These are phyloP conservation scores for Salix dunnii DNA, from an alignment of 345 rosid species.

Conservation along the genomic window DNA sequence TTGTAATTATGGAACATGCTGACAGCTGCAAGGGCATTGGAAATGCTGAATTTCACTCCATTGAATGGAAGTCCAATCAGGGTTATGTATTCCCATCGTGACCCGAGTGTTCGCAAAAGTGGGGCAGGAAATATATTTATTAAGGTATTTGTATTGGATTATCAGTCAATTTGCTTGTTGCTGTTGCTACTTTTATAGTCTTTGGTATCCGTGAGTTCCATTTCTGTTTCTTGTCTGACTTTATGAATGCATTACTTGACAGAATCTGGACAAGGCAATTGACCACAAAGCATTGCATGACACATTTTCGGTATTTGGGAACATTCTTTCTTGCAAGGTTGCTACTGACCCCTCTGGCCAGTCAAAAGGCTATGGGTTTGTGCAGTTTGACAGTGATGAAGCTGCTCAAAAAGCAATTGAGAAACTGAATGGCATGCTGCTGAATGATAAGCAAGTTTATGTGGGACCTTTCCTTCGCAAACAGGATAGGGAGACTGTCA, in stretches of 20 bases:
- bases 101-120: slow-evolving; percentile 71
- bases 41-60: slow-evolving; percentile 67
- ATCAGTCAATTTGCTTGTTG: neutral
- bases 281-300: slow-evolving; percentile 91
- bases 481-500: slow-evolving; percentile 72
- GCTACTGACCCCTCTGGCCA: slow-evolving; percentile 82
- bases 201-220: neutral
- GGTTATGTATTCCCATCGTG: slow-evolving; percentile 83
- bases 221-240: neutral
- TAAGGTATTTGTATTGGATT: slow-evolving; percentile 44
- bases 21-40: slow-evolving; percentile 85
- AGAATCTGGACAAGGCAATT: slow-evolving; percentile 83
- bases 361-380: slow-evolving; percentile 94
- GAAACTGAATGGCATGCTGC: slow-evolving; percentile 80
- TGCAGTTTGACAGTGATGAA: slow-evolving; percentile 78
- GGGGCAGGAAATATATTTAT: slow-evolving; percentile 95
- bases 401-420: slow-evolving; percentile 75
- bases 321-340: slow-evolving; percentile 84
- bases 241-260: slow-evolving; percentile 17
- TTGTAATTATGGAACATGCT: neutral
- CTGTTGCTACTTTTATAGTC: neutral
- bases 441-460: slow-evolving; percentile 93
- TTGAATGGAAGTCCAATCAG: slow-evolving; percentile 74
- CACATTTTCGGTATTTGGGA: slow-evolving; percentile 78
- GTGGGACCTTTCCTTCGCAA: slow-evolving; percentile 93